These are phyloP conservation scores for Kwoniella sp. DNA, from an alignment of 768 basidiomycete species.

Conservation along the genomic window DNA sequence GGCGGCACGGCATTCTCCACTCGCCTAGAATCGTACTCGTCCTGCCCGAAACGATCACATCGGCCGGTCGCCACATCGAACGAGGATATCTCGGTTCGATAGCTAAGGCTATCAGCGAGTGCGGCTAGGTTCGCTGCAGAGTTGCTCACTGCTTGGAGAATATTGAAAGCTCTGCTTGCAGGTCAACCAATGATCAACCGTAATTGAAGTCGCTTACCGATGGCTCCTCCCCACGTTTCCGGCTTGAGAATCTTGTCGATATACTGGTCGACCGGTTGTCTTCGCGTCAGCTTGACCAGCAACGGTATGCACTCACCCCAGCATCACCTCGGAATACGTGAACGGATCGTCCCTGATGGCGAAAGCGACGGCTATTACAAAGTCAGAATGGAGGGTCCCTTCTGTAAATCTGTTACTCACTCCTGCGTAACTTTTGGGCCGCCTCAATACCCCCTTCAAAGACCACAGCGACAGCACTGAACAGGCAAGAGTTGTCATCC, in stretches of 20 bases:
- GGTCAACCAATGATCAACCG: not conserved
- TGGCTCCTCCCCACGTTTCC: conserved; percentile 89
- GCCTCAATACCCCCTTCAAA: conserved; percentile 78
- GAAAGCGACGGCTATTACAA: conserved; percentile 69
- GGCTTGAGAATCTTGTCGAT: conserved; percentile 74
- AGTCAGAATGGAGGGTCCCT: not conserved
- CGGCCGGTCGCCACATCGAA: conserved; percentile 90
- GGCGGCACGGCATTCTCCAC: conserved; percentile 42
- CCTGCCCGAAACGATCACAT: conserved; percentile 72
- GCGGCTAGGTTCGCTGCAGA: not conserved
- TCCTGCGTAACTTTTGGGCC: conserved; percentile 65
- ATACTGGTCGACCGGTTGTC: conserved; percentile 63
- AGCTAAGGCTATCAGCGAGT: conserved; percentile 48
- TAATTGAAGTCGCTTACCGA: conserved; percentile 55
- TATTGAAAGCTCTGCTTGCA: conserved; percentile 59
- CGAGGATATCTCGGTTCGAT: conserved; percentile 76
- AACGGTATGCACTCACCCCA: conserved; percentile 59
- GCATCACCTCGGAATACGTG: conserved; percentile 76
- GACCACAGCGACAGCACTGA: conserved; percentile 76
- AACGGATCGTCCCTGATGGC: conserved; percentile 68
- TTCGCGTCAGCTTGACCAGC: conserved; percentile 48
- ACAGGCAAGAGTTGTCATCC: conserved; percentile 96
- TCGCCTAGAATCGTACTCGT: conserved; percentile 50
- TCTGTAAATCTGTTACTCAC: conserved; percentile 51
- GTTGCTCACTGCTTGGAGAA: conserved; percentile 62